phyloP scores from a whole-genome alignment of 805 yeast species.

The Blastobotrys peoriensis region DNA sequence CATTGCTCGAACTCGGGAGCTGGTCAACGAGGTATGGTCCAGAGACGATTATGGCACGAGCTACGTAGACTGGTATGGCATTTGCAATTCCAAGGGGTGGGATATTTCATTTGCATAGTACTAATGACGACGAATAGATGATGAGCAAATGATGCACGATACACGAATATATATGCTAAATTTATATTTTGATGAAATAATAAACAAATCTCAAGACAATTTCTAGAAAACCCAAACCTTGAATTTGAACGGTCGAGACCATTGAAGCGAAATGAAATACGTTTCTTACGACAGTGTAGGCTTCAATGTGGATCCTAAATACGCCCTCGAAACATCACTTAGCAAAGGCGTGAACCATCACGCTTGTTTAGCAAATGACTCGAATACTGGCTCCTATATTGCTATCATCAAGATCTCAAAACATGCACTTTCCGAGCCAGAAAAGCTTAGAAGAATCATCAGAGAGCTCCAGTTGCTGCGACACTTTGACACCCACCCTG shows the following conservation, averaged over 20 bases:
- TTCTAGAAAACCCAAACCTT: too few relatives aligned
- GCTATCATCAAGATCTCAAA: neutral
- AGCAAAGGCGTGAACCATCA: neutral
- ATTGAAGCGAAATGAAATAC: too few relatives aligned
- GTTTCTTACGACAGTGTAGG: neutral
- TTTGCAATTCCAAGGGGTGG: constrained; percentile 66
- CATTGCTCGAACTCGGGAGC: constrained; percentile 37
- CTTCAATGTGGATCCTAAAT: neutral
- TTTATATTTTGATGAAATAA: too few relatives aligned
- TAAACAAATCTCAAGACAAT: too few relatives aligned
- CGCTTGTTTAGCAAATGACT: neutral
- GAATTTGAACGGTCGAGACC: too few relatives aligned
- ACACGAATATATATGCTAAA: too few relatives aligned
- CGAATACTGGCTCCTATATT: neutral
- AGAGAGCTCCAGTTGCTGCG: neutral
- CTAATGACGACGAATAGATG: too few relatives aligned
- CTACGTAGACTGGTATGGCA: constrained; percentile 67
- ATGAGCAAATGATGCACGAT: too few relatives aligned
- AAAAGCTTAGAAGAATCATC: neutral
- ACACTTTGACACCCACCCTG: neutral
- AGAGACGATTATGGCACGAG: constrained; percentile 45
- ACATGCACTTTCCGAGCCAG: neutral
- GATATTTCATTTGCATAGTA: constrained; percentile 65
- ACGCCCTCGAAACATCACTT: neutral
- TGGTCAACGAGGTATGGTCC: constrained; percentile 39